phyloP scores from a whole-genome alignment of 345 rosid species.

The Boechera stricta region DNA sequence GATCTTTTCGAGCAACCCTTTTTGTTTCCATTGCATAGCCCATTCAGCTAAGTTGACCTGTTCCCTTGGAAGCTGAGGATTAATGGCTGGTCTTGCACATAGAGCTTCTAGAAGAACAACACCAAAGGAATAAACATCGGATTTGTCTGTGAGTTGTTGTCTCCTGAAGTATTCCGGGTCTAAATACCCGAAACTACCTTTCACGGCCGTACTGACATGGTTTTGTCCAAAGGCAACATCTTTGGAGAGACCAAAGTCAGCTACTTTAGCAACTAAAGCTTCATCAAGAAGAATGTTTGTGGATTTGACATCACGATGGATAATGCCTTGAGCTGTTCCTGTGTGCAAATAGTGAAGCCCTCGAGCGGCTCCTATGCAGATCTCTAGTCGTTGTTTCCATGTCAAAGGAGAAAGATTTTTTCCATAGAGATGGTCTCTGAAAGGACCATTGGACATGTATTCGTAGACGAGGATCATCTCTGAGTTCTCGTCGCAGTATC shows the following conservation, averaged over 20 bases:
- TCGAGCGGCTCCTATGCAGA: constrained; percentile 73
- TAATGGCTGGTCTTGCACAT: constrained; percentile 66
- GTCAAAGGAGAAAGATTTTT: constrained; percentile 55
- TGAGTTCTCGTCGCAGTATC: constrained; percentile 72
- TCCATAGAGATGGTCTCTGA: constrained; percentile 74
- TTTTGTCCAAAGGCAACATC: constrained; percentile 70
- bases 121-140: constrained; percentile 69
- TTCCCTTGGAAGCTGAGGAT: constrained; percentile 66
- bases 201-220: constrained; percentile 55
- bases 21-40: constrained; percentile 60
- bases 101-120: constrained; percentile 64
- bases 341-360: constrained; percentile 84
- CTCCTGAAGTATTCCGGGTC: constrained; percentile 71
- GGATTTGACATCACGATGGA: constrained; percentile 80
- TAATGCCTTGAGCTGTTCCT: constrained; percentile 84
- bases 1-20: constrained; percentile 52
- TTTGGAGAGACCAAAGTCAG: constrained; percentile 85
- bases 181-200: constrained; percentile 62
- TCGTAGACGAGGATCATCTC: constrained; percentile 88
- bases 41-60: constrained; percentile 71
- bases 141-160: constrained; percentile 67
- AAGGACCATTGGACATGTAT: constrained; percentile 81
- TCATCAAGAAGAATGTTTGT: constrained; percentile 82
- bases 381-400: constrained; percentile 80
- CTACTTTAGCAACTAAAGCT: constrained; percentile 70